phyloP scores from a whole-genome alignment of 768 basidiomycete genomes.

The Suillus occidentalis region DNA sequence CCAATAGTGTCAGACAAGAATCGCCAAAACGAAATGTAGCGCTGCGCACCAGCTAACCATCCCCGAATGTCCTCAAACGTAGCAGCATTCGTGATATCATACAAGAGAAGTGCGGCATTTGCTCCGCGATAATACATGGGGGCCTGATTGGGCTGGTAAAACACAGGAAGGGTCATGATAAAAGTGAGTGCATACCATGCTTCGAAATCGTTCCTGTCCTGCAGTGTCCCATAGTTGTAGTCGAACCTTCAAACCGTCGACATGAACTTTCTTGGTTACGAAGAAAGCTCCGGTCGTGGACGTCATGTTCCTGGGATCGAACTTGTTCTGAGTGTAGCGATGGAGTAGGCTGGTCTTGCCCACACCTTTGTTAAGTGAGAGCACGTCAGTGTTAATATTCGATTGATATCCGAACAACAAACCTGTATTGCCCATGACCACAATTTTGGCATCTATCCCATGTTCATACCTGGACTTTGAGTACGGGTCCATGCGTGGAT shows the following conservation, averaged over 20 bases:
- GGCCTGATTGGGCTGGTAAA: slow-evolving; percentile 50
- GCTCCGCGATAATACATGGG: slow-evolving; percentile 98
- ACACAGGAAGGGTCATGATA: slow-evolving; percentile 9
- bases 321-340: slow-evolving; percentile 88
- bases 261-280: slow-evolving; percentile 86
- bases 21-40: background rate
- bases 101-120: slow-evolving; percentile 90
- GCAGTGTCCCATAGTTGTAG: slow-evolving; percentile 93
- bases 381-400: slow-evolving; percentile 11
- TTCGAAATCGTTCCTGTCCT: slow-evolving; percentile 90
- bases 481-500: slow-evolving; percentile 65
- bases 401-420: slow-evolving; percentile 20
- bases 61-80: slow-evolving; percentile 90
- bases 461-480: slow-evolving; percentile 70
- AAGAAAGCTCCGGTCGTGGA: slow-evolving; percentile 94
- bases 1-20: slow-evolving; percentile 2
- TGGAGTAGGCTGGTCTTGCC: slow-evolving; percentile 91
- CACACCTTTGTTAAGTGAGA: slow-evolving; percentile 54
- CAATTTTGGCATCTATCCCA: slow-evolving; percentile 92
- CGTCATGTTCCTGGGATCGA: slow-evolving; percentile 84
- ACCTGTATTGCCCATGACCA: slow-evolving; percentile 87
- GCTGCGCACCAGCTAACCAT: slow-evolving; percentile 78
- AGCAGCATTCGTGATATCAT: slow-evolving; percentile 89
- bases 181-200: slow-evolving; percentile 59
- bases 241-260: slow-evolving; percentile 84